These are phyloP conservation scores for Lavandula angustifolia DNA, from an alignment of 257 asterid species.

Conservation along the genomic window DNA sequence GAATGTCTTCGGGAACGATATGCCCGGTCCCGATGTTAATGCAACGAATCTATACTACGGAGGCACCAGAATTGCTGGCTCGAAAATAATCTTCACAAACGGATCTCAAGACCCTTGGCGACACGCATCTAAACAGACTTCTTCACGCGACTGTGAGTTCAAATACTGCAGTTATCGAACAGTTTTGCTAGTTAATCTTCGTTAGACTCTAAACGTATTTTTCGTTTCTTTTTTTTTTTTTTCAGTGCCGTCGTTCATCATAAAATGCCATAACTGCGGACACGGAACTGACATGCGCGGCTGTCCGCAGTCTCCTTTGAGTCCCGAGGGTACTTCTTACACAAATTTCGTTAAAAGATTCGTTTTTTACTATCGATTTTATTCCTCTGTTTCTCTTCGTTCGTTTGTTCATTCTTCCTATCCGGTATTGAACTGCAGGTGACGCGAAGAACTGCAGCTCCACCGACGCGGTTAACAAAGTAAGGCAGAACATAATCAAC, in stretches of 20 bases:
- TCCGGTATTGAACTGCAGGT: slow-evolving; percentile 48
- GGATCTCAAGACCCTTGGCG: slow-evolving; percentile 99
- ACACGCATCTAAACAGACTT: slow-evolving; percentile 88
- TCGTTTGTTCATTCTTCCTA: neutral
- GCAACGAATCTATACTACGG: slow-evolving; percentile 89
- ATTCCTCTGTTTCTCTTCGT: neutral
- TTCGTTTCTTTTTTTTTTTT: slow-evolving; percentile 23
- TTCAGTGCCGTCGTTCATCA: slow-evolving; percentile 87
- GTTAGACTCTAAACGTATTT: neutral
- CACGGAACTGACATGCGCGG: slow-evolving; percentile 96
- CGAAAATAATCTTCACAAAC: slow-evolving; percentile 82
- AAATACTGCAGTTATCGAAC: slow-evolving; percentile 12
- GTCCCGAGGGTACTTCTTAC: slow-evolving; percentile 60
- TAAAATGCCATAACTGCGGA: slow-evolving; percentile 90
- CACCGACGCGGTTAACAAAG: slow-evolving; percentile 73
- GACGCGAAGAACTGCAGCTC: slow-evolving; percentile 72
- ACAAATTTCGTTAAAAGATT: no score
- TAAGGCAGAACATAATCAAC: slow-evolving; percentile 61
- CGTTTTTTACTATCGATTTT: neutral
- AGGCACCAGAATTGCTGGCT: slow-evolving; percentile 82
- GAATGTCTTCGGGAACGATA: slow-evolving; percentile 74
- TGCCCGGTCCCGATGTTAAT: slow-evolving; percentile 70
- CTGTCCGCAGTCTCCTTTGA: slow-evolving; percentile 90
- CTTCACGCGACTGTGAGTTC: slow-evolving; percentile 77
- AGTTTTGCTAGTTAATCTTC: slow-evolving; percentile 2